Evolutionary conservation across 352 stramenopile genomes (phyloP).

Genomic region (Thraustochytrium sp.): DNA sequence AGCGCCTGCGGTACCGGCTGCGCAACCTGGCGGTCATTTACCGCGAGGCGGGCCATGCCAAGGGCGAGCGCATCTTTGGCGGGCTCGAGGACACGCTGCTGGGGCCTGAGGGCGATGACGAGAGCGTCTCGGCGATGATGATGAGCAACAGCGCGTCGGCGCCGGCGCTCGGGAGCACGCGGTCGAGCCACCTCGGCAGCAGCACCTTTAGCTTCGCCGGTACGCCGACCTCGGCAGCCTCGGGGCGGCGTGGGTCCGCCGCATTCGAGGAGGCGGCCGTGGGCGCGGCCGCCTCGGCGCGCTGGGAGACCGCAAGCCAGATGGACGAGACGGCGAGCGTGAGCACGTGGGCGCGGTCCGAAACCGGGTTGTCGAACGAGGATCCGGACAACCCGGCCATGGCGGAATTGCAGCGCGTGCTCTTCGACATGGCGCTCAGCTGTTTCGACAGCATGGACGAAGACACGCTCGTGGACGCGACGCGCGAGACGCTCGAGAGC

Average conservation of each 20-base stretch:
- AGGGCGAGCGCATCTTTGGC: background rate
- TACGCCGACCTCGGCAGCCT: background rate
- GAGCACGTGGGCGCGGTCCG: background rate
- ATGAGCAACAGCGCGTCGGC: background rate
- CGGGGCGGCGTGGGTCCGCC: background rate
- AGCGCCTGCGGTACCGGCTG: background rate
- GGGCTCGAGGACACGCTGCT: background rate
- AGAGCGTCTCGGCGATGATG: background rate
- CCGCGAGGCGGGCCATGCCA: background rate
- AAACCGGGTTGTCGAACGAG: background rate
- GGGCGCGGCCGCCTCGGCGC: background rate
- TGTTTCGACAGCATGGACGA: conserved; percentile 24
- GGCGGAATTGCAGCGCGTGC: background rate
- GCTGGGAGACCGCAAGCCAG: background rate
- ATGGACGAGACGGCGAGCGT: background rate
- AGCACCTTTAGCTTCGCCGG: background rate
- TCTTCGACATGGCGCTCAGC: conserved; percentile 1
- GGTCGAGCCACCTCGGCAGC: background rate
- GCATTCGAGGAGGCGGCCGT: background rate
- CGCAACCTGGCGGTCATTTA: conserved; percentile 1
- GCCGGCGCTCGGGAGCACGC: background rate
- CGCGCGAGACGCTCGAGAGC: background rate
- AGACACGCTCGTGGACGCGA: conserved; percentile 2
- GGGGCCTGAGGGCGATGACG: background rate
- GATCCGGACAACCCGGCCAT: background rate